Conservation (phyloP, 2,329 filamentous ascomycete genomes). For the Clonostachys chloroleuca region DNA sequence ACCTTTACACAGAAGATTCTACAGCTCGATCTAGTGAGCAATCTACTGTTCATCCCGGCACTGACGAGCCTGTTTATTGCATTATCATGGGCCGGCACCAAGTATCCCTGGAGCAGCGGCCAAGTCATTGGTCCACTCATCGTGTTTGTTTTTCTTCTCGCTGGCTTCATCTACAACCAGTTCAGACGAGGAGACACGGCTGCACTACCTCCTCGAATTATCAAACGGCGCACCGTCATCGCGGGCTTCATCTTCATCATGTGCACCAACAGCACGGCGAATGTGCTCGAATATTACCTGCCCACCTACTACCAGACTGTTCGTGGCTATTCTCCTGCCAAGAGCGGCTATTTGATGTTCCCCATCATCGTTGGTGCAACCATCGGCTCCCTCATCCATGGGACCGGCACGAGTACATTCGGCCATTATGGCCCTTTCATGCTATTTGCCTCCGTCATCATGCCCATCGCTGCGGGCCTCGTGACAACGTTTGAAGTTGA, state of each 20-base stretch:
- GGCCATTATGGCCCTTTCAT: slow-evolving; percentile 38
- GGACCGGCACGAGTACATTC: slow-evolving; percentile 15
- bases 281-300: slow-evolving; percentile 29
- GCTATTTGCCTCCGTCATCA: slow-evolving; percentile 22
- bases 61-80: slow-evolving; percentile 40
- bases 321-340: slow-evolving; percentile 20
- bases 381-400: slow-evolving; percentile 7
- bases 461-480: slow-evolving; percentile 29
- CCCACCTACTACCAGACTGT: slow-evolving; percentile 48
- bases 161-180: slow-evolving; percentile 33
- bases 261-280: slow-evolving; percentile 9
- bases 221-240: slow-evolving; percentile 31
- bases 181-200: slow-evolving; percentile 25
- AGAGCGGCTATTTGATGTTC: slow-evolving; percentile 20
- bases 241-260: slow-evolving; percentile 15
- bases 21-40: background rate
- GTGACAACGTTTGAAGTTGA: slow-evolving; percentile 27
- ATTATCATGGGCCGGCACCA: slow-evolving; percentile 38
- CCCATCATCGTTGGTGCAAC: slow-evolving; percentile 17
- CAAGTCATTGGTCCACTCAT: slow-evolving; percentile 39
- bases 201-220: slow-evolving; percentile 32
- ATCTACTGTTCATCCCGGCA: slow-evolving; percentile 17
- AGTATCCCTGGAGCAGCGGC: slow-evolving; percentile 31
- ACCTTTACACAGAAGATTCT: slow-evolving; percentile 14
- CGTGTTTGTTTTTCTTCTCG: slow-evolving; percentile 29